Percentiles rank a stretch among this genome's conserved stretches.
Evolutionary conservation across 176 grass and related monocot species (phyloP).

Genomic region (Phragmites australis): DNA sequence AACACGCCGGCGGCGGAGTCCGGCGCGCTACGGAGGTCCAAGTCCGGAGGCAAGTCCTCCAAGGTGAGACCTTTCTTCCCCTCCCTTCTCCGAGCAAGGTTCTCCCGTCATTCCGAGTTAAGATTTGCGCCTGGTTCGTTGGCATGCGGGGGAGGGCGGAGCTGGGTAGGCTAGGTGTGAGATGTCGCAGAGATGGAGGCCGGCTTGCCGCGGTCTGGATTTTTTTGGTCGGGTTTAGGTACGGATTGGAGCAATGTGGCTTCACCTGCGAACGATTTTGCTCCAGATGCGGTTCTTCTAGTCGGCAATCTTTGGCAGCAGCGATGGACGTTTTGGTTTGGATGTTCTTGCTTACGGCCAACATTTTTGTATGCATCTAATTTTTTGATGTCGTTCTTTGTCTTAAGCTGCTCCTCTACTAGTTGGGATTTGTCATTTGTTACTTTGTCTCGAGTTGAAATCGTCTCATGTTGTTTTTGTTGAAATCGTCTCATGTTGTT

Average conservation of each 20-base stretch:
- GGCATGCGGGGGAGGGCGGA: neutral
- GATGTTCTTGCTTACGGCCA: neutral
- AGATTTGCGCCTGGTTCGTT: constrained; percentile 22
- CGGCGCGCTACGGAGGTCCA: constrained; percentile 56
- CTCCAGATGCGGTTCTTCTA: constrained; percentile 16
- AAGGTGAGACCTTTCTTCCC: constrained; percentile 50
- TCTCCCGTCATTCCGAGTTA: neutral
- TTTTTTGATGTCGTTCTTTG: constrained; percentile 26
- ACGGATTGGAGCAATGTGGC: constrained; percentile 39
- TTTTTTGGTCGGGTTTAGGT: neutral
- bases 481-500: neutral
- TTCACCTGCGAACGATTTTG: constrained; percentile 35
- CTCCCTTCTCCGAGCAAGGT: neutral
- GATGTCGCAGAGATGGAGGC: constrained; percentile 21
- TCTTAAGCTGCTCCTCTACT: constrained; percentile 28
- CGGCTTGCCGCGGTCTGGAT: neutral
- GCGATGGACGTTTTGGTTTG: constrained; percentile 32
- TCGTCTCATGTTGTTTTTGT: neutral
- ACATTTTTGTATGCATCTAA: constrained; percentile 37
- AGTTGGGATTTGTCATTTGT: constrained; percentile 34
- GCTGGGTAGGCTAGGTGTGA: neutral
- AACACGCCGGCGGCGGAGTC: constrained; percentile 43
- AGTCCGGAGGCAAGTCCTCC: constrained; percentile 68
- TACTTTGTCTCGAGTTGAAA: constrained; percentile 10
- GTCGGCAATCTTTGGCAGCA: constrained; percentile 33